A percentile compares a stretch with the other conserved stretches of the same genome.
phyloP scores from a whole-genome alignment of 371 early-diverging fungal species.

The Mucor plumbeus region DNA sequence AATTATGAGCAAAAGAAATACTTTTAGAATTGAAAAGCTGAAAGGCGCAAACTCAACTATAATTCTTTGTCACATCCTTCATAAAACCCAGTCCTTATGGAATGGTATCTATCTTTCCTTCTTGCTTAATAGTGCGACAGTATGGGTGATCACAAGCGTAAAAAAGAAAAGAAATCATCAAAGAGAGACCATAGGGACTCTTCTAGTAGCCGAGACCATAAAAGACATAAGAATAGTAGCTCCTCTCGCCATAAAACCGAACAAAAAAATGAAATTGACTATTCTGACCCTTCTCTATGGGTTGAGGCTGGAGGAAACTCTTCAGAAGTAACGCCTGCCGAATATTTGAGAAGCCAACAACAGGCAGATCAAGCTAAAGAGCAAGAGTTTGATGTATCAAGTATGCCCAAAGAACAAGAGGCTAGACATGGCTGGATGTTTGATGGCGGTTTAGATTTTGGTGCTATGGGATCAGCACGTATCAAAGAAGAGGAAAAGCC shows the following conservation, averaged over 20 bases:
- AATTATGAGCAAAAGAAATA: background rate
- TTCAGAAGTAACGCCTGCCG: conserved; percentile 22
- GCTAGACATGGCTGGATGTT: conserved; percentile 57
- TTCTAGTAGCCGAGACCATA: conserved; percentile 29
- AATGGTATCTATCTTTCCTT: background rate
- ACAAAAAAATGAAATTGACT: conserved; percentile 45
- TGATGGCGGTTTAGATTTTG: conserved; percentile 49
- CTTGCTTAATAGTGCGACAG: background rate
- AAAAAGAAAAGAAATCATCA: conserved; percentile 32
- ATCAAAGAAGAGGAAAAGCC: conserved; percentile 36
- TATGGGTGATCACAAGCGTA: conserved; percentile 54
- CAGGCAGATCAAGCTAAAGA: conserved; percentile 13
- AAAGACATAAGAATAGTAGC: conserved; percentile 43
- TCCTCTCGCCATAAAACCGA: conserved; percentile 4
- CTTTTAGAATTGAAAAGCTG: background rate
- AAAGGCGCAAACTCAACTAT: background rate
- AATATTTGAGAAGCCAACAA: conserved; percentile 23
- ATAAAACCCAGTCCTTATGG: background rate
- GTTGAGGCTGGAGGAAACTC: conserved; percentile 28
- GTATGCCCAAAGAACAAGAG: conserved; percentile 21
- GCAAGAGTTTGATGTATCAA: background rate
- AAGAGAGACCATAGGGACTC: conserved; percentile 31
- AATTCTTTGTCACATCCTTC: background rate
- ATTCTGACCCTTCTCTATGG: conserved; percentile 55
- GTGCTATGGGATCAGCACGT: conserved; percentile 37